Conservation (phyloP, 2,329 filamentous ascomycete species). For the Colletotrichum gloeosporioides region DNA sequence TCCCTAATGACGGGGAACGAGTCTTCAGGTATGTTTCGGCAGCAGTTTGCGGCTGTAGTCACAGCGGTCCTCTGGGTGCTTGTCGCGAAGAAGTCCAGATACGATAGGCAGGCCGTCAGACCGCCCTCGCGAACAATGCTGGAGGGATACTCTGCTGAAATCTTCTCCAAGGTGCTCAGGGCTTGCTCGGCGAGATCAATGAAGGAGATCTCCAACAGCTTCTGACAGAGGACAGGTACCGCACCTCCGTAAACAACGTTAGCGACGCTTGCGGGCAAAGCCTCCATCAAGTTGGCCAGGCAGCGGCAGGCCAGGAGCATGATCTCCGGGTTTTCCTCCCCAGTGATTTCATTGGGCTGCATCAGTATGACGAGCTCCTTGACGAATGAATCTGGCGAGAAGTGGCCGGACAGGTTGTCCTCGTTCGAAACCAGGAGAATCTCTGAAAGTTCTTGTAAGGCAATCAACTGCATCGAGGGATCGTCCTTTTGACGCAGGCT, state of each 20-base stretch:
- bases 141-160: slow-evolving; percentile 92
- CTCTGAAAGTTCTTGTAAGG: slow-evolving; percentile 91
- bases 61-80: slow-evolving; percentile 96
- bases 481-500: slow-evolving; percentile 86
- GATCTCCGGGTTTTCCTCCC: slow-evolving; percentile 92
- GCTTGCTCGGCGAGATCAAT: slow-evolving; percentile 98
- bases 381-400: slow-evolving; percentile 91
- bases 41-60: slow-evolving; percentile 97
- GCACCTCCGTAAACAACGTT: slow-evolving; percentile 98
- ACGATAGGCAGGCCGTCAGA: slow-evolving; percentile 92
- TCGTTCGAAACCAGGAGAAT: slow-evolving; percentile 94
- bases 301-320: slow-evolving; percentile 97
- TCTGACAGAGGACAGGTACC: slow-evolving; percentile 92
- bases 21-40: slow-evolving; percentile 93
- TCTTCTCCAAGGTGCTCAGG: slow-evolving; percentile 94
- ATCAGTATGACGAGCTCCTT: slow-evolving; percentile 93
- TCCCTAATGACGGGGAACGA: slow-evolving; percentile 90
- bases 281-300: slow-evolving; percentile 97
- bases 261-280: slow-evolving; percentile 86
- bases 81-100: slow-evolving; percentile 96
- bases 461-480: slow-evolving; percentile 86
- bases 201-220: slow-evolving; percentile 93
- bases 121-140: slow-evolving; percentile 96
- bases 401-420: slow-evolving; percentile 93
- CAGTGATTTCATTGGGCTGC: slow-evolving; percentile 82